A percentile compares a stretch with the other conserved stretches of the same genome.
Conservation (phyloP, 2,329 filamentous ascomycete genomes). For the Fusarium piperis region DNA sequence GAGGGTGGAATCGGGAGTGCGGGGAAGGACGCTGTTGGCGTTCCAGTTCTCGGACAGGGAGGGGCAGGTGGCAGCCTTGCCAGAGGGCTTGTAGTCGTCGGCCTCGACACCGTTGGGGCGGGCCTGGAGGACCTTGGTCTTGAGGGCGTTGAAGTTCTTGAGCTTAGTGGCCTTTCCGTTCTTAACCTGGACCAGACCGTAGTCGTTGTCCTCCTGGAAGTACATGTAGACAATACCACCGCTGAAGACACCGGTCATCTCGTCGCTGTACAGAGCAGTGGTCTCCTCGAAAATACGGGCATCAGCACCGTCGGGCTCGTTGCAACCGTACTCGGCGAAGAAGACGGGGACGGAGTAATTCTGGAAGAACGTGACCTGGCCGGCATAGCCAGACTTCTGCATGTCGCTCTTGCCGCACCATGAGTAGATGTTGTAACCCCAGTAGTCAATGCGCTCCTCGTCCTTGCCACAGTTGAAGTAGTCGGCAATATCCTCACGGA, state of each 20-base stretch:
- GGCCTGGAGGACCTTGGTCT: constrained; percentile 74
- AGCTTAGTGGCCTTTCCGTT: constrained; percentile 71
- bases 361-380: constrained; percentile 85
- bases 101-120: constrained; percentile 73
- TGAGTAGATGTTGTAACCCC: constrained; percentile 99
- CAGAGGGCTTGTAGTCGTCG: constrained; percentile 76
- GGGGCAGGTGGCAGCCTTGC: constrained; percentile 79
- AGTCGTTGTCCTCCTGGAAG: constrained; percentile 90
- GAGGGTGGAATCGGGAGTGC: constrained; percentile 78
- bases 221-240: constrained; percentile 99
- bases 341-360: constrained; percentile 94
- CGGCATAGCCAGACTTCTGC: constrained; percentile 79
- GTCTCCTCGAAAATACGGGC: constrained; percentile 89
- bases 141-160: constrained; percentile 78
- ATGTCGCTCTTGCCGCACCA: constrained; percentile 93
- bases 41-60: constrained; percentile 71
- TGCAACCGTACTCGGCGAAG: constrained; percentile 99
- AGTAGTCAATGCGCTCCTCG: constrained; percentile 84
- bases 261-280: constrained; percentile 75
- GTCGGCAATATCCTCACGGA: constrained; percentile 82
- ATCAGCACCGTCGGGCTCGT: constrained; percentile 66
- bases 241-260: constrained; percentile 90
- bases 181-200: constrained; percentile 76
- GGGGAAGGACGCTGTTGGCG: constrained; percentile 74
- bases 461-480: constrained; percentile 92